Conservation (phyloP, 31 red algal species). For the Asparagopsis taxiformis region DNA sequence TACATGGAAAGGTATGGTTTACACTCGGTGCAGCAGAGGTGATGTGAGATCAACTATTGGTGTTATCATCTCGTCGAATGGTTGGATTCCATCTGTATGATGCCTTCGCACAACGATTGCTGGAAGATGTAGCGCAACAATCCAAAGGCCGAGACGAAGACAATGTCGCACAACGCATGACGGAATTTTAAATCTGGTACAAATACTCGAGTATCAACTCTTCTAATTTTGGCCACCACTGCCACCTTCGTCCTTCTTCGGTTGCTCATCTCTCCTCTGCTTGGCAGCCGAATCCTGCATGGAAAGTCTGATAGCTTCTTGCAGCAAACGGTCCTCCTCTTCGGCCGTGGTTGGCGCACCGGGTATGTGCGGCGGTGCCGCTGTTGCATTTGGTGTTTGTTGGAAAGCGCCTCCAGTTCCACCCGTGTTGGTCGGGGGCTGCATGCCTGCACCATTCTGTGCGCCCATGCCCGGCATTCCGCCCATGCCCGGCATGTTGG, state of each 20-base stretch:
- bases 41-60: too few relatives aligned
- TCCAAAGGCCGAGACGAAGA: too few relatives aligned
- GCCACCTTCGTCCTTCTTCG: constrained; percentile 10
- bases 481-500: constrained; percentile 7
- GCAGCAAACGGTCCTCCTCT: constrained; percentile 64
- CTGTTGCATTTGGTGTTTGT: not conserved
- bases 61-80: too few relatives aligned
- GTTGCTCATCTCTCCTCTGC: constrained; percentile 2
- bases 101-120: too few relatives aligned
- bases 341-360: constrained; percentile 62
- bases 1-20: too few relatives aligned
- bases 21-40: too few relatives aligned
- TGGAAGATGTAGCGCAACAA: too few relatives aligned
- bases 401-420: not conserved
- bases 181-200: not conserved
- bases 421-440: not conserved
- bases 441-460: not conserved
- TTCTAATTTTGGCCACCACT: too few relatives aligned
- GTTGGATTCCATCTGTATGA: too few relatives aligned
- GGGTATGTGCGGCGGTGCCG: constrained; percentile 11
- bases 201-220: not conserved
- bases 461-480: not conserved
- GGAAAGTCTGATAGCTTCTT: constrained; percentile 63
- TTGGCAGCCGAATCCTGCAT: constrained; percentile 47
- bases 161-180: not conserved